These are phyloP conservation scores for Microdochium nivale DNA, from an alignment of 2,329 filamentous ascomycete species.

Conservation along the genomic window DNA sequence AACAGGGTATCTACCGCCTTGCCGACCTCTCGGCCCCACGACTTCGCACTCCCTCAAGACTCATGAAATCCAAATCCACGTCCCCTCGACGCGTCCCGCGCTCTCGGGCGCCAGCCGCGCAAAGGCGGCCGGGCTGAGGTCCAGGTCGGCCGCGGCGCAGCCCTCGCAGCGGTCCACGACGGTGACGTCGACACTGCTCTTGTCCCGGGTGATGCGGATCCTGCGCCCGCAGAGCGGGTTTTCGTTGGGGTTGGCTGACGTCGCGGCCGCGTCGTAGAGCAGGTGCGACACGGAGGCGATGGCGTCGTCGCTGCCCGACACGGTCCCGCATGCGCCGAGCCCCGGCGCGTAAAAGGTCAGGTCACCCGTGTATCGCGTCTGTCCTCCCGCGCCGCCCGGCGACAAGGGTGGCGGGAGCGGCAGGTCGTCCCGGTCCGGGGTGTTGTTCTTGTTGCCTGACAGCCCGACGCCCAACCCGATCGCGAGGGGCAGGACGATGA, in stretches of 20 bases:
- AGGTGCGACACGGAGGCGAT: constrained; percentile 60
- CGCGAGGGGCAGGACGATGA: constrained; percentile 13
- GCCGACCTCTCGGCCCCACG: too few relatives aligned
- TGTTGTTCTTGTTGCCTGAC: constrained; percentile 5
- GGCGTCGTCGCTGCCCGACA: constrained; percentile 41
- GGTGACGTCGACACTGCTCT: constrained; percentile 37
- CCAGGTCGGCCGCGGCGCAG: constrained; percentile 23
- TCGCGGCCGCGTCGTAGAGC: constrained; percentile 53
- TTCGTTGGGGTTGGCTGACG: constrained; percentile 24
- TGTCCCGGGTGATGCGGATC: neutral
- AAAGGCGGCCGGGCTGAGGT: constrained; percentile 25
- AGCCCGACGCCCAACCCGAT: constrained; percentile 17
- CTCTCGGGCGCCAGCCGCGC: constrained; percentile 29
- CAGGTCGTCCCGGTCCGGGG: constrained; percentile 4
- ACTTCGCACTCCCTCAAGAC: too few relatives aligned
- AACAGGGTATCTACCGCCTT: too few relatives aligned
- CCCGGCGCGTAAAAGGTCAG: constrained; percentile 60
- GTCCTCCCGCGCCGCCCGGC: neutral
- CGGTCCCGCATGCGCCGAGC: constrained; percentile 62
- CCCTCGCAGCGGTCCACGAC: constrained; percentile 51
- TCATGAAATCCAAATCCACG: constrained; percentile 15
- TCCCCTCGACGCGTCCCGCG: constrained; percentile 21
- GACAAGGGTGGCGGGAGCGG: constrained; percentile 10
- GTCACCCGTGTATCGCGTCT: constrained; percentile 43
- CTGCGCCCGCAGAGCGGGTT: constrained; percentile 27